A percentile compares a stretch with the other conserved stretches of the same genome.
phyloP scores from a whole-genome alignment of 1,139 yeast species.

The Debaryomycetaceae sp. region DNA sequence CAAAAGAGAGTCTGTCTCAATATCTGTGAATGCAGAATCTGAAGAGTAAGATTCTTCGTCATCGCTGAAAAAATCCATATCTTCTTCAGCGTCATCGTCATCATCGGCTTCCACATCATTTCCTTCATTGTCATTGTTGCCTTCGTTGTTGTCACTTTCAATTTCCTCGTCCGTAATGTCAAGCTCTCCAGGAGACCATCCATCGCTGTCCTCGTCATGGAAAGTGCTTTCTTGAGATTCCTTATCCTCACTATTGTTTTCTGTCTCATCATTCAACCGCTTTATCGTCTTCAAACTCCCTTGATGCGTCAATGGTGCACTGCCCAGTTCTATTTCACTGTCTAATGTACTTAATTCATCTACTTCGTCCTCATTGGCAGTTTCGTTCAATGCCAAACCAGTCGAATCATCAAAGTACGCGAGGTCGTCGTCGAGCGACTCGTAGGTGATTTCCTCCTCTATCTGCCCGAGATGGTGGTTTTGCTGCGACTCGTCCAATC shows the following conservation, averaged over 20 bases:
- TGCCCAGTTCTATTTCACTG: not conserved
- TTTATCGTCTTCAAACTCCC: conserved; percentile 22
- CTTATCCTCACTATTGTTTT: conserved; percentile 5
- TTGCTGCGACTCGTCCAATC: not conserved
- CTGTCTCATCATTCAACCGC: conserved; percentile 3
- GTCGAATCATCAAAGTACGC: not conserved
- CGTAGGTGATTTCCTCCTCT: not conserved
- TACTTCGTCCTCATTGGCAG: not conserved
- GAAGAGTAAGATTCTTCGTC: conserved; percentile 26
- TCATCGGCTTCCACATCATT: conserved; percentile 12
- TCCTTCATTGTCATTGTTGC: conserved; percentile 11
- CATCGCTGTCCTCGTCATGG: not conserved
- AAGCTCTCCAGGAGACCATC: not conserved
- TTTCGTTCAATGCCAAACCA: not conserved
- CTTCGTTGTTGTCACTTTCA: conserved; percentile 4
- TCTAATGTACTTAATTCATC: not conserved
- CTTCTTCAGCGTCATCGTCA: conserved; percentile 15
- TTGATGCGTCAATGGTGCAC: not conserved
- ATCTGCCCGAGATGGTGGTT: not conserved
- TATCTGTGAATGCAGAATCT: conserved; percentile 46
- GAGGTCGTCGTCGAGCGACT: not conserved
- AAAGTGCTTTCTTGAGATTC: conserved; percentile 2
- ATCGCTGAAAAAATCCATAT: conserved; percentile 14
- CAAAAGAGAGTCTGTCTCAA: conserved; percentile 38
- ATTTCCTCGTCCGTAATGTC: not conserved